These are phyloP conservation scores for Rhazya stricta DNA, from an alignment of 257 asterid genomes.

Conservation along the genomic window DNA sequence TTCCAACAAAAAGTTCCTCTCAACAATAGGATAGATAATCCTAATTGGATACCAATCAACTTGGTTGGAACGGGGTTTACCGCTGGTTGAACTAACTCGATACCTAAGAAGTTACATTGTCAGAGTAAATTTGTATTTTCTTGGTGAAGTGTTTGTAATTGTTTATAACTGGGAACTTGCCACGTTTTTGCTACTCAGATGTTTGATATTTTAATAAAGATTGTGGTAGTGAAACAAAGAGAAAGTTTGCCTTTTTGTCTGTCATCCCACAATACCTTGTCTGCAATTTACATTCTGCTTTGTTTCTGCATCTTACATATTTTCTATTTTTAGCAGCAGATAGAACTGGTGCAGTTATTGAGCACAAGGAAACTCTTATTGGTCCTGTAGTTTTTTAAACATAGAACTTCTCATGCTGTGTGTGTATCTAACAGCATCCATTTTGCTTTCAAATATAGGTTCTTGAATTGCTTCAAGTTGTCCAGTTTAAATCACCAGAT, in stretches of 20 bases:
- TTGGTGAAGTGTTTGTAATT: neutral
- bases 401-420: neutral
- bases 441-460: constrained; percentile 40
- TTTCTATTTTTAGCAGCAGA: neutral
- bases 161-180: neutral
- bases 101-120: neutral
- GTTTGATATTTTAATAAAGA: neutral
- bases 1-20: neutral
- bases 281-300: neutral
- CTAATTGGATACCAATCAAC: neutral
- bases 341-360: neutral
- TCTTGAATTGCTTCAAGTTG: constrained; percentile 74
- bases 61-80: neutral
- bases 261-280: neutral
- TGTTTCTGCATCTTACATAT: neutral
- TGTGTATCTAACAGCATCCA: neutral
- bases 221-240: neutral
- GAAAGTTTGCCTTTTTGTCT: neutral
- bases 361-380: neutral
- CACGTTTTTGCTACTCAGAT: neutral
- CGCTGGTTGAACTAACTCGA: neutral
- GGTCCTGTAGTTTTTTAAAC: neutral
- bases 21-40: neutral
- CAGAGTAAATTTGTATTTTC: neutral
- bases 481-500: constrained; percentile 84